Evolutionary conservation across 164 flowering plant species (phyloP), one percentile per base, ranked within the genome.

Genomic region (Litsea cubeba): DNA sequence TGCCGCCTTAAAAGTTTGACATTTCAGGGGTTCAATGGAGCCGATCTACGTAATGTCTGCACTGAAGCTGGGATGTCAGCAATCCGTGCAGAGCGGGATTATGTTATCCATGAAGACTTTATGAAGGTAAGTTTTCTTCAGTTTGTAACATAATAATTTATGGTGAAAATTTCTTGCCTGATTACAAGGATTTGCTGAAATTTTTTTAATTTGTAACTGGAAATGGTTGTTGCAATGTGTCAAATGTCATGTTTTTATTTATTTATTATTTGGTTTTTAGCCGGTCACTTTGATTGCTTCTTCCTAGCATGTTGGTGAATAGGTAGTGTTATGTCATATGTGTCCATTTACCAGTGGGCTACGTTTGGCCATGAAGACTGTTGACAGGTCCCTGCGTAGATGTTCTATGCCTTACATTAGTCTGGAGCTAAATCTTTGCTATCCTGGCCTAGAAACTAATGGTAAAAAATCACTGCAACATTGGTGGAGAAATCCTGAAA

Each of bases 61-160:
- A 92, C 98, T 1, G 99, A 96, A 80, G 99, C 99, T 75, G 99
- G 99, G 40, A 96, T 94, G 98, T 88, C 81, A 5, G 99, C 99
- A 2, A 91, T 96, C 22, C 95, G 98, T 75, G 97, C 93, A 40
- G 97, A 94, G 60, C 92, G 97, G 73, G 98, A 92, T 79, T 92
- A 96, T 77, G 97, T 94, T 63, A 91, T 96, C 73, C 97, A 96
- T 58, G 99, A 96, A 85, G 99, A 96, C 81, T 94, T 94, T 74
- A 96, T 96, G 98, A 94, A 91, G 98, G 99, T 91, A 84, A 71
- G 12, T 12, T 74, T 50, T 76, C 71, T 17, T 71, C 46, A 7
- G 40, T 40, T 66, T 20, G 20, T 66, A 30, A 25, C n/a, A 20
- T 20, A 22, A 28, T 66, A 35, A 2, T 30, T 25, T 50, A 18